These are phyloP conservation scores for Flaveria trinervia DNA, from an alignment of 129 eudicot genomes.

Conservation along the genomic window DNA sequence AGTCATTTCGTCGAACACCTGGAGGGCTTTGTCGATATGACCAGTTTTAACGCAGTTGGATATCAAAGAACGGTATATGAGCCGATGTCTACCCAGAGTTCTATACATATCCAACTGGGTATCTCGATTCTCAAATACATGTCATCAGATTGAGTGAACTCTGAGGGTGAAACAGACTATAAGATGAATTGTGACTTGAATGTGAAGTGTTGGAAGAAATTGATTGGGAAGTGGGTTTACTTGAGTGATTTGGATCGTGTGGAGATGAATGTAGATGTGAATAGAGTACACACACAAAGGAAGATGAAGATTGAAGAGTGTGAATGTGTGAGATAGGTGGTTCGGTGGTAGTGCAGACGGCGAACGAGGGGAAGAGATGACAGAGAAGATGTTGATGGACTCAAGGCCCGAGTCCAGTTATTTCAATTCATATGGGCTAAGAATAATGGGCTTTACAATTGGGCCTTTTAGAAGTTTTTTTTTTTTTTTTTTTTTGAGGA, in stretches of 20 bases:
- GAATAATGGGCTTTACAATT: background rate
- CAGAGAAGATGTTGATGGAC: slow-evolving; percentile 21
- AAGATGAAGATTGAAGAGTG: background rate
- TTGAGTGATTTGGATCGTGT: slow-evolving; percentile 7
- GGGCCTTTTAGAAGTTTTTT: background rate
- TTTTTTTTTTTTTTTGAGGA: too few relatives aligned
- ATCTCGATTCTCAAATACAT: slow-evolving; percentile 45
- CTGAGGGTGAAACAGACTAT: slow-evolving; percentile 27
- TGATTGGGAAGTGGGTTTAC: slow-evolving; percentile 17
- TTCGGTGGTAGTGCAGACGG: slow-evolving; percentile 40
- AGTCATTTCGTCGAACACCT: slow-evolving; percentile 86
- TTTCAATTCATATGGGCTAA: slow-evolving; percentile 4
- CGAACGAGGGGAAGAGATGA: slow-evolving; percentile 31
- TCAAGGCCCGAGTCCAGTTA: slow-evolving; percentile 33
- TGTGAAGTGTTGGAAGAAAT: background rate
- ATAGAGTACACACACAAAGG: background rate
- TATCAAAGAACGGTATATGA: slow-evolving; percentile 64
- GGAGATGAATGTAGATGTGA: too few relatives aligned
- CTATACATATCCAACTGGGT: slow-evolving; percentile 70
- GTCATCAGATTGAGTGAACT: slow-evolving; percentile 43
- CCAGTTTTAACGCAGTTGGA: slow-evolving; percentile 67
- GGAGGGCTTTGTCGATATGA: slow-evolving; percentile 65
- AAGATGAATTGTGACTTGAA: slow-evolving; percentile 11
- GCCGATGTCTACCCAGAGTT: slow-evolving; percentile 63
- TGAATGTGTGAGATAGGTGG: slow-evolving; percentile 28